phyloP scores from a whole-genome alignment of 805 yeast genomes.

The Metschnikowia orientalis region DNA sequence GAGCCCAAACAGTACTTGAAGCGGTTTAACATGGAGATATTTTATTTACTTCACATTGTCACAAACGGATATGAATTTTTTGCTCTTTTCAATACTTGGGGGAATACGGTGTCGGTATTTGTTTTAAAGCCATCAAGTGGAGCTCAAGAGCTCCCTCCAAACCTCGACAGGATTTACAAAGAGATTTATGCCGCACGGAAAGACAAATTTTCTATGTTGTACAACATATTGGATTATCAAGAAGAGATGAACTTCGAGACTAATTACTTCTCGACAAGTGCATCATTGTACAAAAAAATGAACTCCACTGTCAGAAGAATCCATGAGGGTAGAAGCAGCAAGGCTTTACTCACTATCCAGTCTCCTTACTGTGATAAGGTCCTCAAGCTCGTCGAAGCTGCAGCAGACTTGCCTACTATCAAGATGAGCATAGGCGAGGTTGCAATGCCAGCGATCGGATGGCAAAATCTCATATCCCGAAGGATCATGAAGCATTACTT shows the following conservation, averaged over 20 bases:
- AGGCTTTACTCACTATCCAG: conserved; percentile 64
- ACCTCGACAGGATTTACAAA: conserved; percentile 49
- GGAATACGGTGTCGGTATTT: conserved; percentile 44
- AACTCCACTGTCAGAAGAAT: conserved; percentile 50
- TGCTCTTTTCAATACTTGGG: conserved; percentile 64
- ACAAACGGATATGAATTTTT: conserved; percentile 75
- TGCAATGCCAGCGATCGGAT: conserved; percentile 68
- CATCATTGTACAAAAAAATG: conserved; percentile 55
- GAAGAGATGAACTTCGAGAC: conserved; percentile 51
- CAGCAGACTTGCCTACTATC: conserved; percentile 58
- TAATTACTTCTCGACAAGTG: conserved; percentile 48
- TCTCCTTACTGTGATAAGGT: conserved; percentile 57
- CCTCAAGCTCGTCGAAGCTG: conserved; percentile 40
- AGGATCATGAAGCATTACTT: conserved; percentile 67
- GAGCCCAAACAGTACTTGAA: conserved; percentile 51
- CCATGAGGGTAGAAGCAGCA: conserved; percentile 59
- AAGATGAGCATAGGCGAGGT: conserved; percentile 56
- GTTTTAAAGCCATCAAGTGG: conserved; percentile 63
- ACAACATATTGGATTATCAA: conserved; percentile 50
- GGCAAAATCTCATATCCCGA: conserved; percentile 69
- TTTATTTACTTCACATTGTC: conserved; percentile 64
- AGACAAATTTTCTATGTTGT: conserved; percentile 38
- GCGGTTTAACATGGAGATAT: conserved; percentile 50
- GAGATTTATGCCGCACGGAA: conserved; percentile 49
- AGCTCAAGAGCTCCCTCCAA: conserved; percentile 62